Evolutionary conservation across 2,329 filamentous ascomycete genomes (phyloP).

Genomic region (Ascochyta fabae): DNA sequence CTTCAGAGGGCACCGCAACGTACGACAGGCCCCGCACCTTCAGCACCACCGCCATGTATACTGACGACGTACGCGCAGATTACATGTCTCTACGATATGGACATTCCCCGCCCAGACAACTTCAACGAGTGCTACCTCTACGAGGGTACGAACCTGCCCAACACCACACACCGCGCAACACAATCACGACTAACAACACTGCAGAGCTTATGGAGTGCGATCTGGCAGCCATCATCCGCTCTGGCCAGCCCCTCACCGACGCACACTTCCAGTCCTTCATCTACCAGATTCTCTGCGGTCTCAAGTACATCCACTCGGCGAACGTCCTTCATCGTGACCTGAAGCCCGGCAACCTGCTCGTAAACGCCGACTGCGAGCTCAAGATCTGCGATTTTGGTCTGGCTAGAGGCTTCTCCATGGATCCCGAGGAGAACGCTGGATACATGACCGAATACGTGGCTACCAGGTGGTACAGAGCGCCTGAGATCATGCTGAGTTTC

Average conservation of each 20-base stretch:
- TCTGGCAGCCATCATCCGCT: slow-evolving; percentile 95
- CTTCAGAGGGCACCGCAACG: slow-evolving; percentile 71
- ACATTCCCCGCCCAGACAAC: slow-evolving; percentile 94
- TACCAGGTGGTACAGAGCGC: slow-evolving; percentile 97
- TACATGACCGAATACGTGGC: slow-evolving; percentile 99
- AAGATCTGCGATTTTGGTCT: slow-evolving; percentile 99
- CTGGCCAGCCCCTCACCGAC: slow-evolving; percentile 94
- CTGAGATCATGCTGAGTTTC: slow-evolving; percentile 99
- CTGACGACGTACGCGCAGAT: slow-evolving; percentile 68
- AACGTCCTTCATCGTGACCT: slow-evolving; percentile 96
- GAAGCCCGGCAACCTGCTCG: slow-evolving; percentile 95
- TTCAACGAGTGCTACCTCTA: slow-evolving; percentile 99
- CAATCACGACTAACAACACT: slow-evolving; percentile 27
- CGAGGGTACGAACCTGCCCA: slow-evolving; percentile 68
- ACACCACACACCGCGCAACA: neutral
- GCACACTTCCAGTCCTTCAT: slow-evolving; percentile 99
- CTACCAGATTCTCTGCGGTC: slow-evolving; percentile 97
- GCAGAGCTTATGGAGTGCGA: slow-evolving; percentile 99
- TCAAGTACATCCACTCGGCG: slow-evolving; percentile 99
- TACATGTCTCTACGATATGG: slow-evolving; percentile 99
- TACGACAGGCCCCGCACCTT: slow-evolving; percentile 32
- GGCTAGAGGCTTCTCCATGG: slow-evolving; percentile 93
- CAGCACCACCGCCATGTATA: slow-evolving; percentile 16
- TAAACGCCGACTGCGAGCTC: slow-evolving; percentile 98
- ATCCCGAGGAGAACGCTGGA: slow-evolving; percentile 96